These are phyloP conservation scores for Dimocarpus longan DNA, from an alignment of 345 rosid genomes.

Conservation along the genomic window DNA sequence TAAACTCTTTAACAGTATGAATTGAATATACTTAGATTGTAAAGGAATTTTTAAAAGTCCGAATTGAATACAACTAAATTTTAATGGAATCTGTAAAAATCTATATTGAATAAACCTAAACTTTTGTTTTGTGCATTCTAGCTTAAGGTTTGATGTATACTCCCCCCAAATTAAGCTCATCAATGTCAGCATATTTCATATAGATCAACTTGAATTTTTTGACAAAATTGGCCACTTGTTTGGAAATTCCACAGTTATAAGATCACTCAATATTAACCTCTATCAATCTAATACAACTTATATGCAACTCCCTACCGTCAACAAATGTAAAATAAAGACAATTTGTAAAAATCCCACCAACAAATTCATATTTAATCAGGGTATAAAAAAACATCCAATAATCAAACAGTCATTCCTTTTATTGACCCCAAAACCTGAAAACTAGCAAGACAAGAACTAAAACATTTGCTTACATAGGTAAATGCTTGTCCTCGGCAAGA, in stretches of 20 bases:
- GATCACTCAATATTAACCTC: not conserved
- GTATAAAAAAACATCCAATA: not conserved
- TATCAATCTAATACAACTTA: not conserved
- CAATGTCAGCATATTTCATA: not conserved
- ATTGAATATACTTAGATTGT: too few relatives aligned
- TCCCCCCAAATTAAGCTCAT: not conserved
- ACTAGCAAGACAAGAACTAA: not conserved
- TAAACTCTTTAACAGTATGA: too few relatives aligned
- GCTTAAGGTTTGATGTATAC: too few relatives aligned
- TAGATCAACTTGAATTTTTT: not conserved
- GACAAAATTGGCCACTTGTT: not conserved
- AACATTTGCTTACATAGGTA: slow-evolving; percentile 66
- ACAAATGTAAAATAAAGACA: not conserved
- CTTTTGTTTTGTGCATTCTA: not conserved
- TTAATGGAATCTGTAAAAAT: too few relatives aligned
- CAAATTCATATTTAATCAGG: not conserved
- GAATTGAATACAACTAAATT: too few relatives aligned
- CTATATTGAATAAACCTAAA: not conserved
- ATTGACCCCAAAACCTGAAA: not conserved
- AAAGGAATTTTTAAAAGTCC: too few relatives aligned
- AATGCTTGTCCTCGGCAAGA: slow-evolving; percentile 93
- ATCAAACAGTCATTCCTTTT: not conserved
- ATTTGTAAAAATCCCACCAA: not conserved
- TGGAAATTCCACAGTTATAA: not conserved
- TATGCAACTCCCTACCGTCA: not conserved